Conservation (phyloP, 257 asterid species). For the Scutellaria baicalensis region DNA sequence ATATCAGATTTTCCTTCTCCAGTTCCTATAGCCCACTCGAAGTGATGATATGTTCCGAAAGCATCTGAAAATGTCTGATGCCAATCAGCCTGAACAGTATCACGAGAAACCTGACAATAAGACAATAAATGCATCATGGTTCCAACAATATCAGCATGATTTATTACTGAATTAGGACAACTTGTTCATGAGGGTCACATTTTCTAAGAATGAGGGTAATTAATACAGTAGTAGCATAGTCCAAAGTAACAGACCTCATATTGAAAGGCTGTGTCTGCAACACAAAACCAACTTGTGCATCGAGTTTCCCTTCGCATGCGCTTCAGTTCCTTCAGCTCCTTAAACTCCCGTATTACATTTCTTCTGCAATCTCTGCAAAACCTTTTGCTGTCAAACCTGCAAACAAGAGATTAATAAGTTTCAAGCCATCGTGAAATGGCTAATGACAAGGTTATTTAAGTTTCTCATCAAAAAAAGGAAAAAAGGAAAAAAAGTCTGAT, state of each 20-base stretch:
- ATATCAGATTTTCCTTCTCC: constrained; percentile 95
- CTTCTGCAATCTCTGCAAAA: constrained; percentile 98
- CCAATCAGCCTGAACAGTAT: constrained; percentile 91
- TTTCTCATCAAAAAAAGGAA: too few species aligned
- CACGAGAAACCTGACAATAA: constrained; percentile 68
- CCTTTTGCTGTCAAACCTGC: constrained; percentile 97
- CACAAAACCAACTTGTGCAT: constrained; percentile 95
- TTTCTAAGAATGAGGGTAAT: not conserved
- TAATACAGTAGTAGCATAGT: constrained; percentile 8
- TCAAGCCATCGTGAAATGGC: not conserved
- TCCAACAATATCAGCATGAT: constrained; percentile 3
- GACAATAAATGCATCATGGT: constrained; percentile 23
- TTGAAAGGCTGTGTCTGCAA: constrained; percentile 85
- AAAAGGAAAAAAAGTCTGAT: too few species aligned
- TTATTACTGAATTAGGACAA: not conserved
- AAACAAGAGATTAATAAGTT: constrained; percentile 9
- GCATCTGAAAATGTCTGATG: constrained; percentile 72
- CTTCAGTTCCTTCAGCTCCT: constrained; percentile 91
- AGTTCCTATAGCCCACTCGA: constrained; percentile 97
- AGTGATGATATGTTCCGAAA: constrained; percentile 69
- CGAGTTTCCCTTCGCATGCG: constrained; percentile 79
- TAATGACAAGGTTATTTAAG: not conserved
- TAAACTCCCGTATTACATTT: constrained; percentile 94
- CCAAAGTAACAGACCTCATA: constrained; percentile 61
- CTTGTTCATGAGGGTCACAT: constrained; percentile 6